Evolutionary conservation across 306 rosid species (phyloP).

Genomic region (Glycine soja): DNA sequence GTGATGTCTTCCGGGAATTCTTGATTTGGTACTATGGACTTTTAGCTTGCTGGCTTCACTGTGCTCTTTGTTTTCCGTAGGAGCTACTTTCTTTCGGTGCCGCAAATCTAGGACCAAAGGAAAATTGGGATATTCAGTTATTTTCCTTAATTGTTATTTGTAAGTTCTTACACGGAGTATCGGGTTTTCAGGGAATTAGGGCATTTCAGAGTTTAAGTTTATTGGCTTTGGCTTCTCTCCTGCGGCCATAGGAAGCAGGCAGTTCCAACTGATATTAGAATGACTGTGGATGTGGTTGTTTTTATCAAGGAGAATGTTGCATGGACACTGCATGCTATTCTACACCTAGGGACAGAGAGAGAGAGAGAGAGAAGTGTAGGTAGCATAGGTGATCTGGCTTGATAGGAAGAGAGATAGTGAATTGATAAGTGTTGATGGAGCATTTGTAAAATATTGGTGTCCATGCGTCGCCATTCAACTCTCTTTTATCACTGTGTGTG

Average conservation of each 20-base stretch:
- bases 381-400: background rate
- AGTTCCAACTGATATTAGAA: conserved; percentile 17
- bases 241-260: background rate
- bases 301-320: background rate
- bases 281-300: conserved; percentile 15
- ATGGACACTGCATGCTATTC: background rate
- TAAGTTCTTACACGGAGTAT: conserved; percentile 5
- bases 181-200: background rate
- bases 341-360: background rate
- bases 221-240: background rate
- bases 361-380: background rate
- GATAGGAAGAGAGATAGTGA: background rate
- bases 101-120: background rate
- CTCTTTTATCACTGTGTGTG: conserved; percentile 6
- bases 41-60: background rate
- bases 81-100: conserved; percentile 6
- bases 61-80: background rate
- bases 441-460: background rate
- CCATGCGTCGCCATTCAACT: background rate
- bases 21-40: conserved; percentile 3
- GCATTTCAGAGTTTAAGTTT: conserved; percentile 18
- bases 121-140: conserved; percentile 17
- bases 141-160: background rate
- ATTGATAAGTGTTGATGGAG: background rate
- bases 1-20: background rate